A percentile compares a stretch with the other conserved stretches of the same genome.
These are phyloP conservation scores for Coniella vitis DNA, from an alignment of 2,329 filamentous ascomycete species.

Conservation along the genomic window DNA sequence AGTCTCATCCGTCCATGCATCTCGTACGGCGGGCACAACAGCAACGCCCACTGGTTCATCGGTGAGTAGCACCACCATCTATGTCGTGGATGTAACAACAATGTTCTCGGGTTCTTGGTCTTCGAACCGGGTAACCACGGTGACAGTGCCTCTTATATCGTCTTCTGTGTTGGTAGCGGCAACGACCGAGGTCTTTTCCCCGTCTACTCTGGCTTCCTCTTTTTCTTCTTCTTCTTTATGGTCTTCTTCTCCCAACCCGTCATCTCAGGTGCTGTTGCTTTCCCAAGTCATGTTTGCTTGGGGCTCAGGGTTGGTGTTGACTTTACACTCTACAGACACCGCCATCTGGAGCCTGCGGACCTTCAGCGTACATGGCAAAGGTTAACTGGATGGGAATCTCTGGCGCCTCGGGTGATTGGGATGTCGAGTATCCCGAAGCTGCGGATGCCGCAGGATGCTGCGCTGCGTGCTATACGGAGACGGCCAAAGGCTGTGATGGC, in stretches of 20 bases:
- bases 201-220: background rate
- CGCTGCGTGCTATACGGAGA: conserved; percentile 3
- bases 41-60: background rate
- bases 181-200: background rate
- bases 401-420: conserved; percentile 4
- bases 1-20: background rate
- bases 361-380: conserved; percentile 6
- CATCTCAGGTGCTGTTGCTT: conserved; percentile 1
- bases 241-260: background rate
- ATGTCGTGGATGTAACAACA: background rate
- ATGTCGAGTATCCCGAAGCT: conserved; percentile 1
- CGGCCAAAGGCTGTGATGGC: conserved; percentile 7
- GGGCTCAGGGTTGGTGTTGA: background rate
- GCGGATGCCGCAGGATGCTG: conserved; percentile 7
- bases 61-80: conserved; percentile 4
- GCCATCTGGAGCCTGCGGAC: conserved; percentile 3
- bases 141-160: background rate
- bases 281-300: background rate
- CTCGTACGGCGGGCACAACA: background rate
- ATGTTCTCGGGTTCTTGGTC: background rate
- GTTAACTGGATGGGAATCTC: conserved; percentile 11
- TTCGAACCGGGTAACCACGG: background rate
- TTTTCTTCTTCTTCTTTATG: background rate
- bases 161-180: background rate
- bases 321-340: background rate